Evolutionary conservation across 768 basidiomycete genomes (phyloP), one percentile per base, ranked within the genome.

Genomic region (Terana coerulea): DNA sequence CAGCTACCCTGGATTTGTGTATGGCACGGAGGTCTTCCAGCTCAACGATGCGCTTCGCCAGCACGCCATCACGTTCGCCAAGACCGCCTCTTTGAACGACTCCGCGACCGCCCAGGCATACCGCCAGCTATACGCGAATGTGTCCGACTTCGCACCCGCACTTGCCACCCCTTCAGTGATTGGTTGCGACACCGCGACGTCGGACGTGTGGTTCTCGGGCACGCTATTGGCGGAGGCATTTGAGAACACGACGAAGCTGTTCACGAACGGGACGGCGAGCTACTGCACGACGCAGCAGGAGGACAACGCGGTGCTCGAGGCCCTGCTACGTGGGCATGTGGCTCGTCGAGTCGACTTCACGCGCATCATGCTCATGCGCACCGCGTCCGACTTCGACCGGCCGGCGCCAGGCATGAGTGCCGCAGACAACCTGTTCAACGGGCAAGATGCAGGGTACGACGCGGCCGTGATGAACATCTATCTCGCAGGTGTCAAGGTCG

Each of bases 1-100:
- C 45, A 42, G 63, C 29, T 60, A 52, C 25, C 68, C 65, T 7
- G 51, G 53, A 12, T 40, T 46, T 24, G 56, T 70, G 19, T 73
- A 75, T 58, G 75, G 75, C 19, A 75, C 72, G n/a, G 74, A 76
- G 63, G 70, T 75, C 15, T 75, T 71, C 60, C 72, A 74, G 59
- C 58, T 76, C 51, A 76, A 75, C 61, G 72, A 73, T 22, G 66
- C 64, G 49, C 64, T 76, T 10, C 66, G 71, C 7, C 61, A 69
- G 28, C 53, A 59, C 11, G 71, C 64, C 0, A 47, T 69, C 28
- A 53, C 39, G 25, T 55, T 66, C 49, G 68, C 69, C 1, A 52
- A 54, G 47, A 61, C 51, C 5, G 67, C 71, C 8, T 59, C 14
- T 15, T 64, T 75, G 5, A 66, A 63, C 49, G 71, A 73, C 58